These are phyloP conservation scores for Calonectria hawksworthii DNA, from an alignment of 2,329 filamentous ascomycete genomes.

Conservation along the genomic window DNA sequence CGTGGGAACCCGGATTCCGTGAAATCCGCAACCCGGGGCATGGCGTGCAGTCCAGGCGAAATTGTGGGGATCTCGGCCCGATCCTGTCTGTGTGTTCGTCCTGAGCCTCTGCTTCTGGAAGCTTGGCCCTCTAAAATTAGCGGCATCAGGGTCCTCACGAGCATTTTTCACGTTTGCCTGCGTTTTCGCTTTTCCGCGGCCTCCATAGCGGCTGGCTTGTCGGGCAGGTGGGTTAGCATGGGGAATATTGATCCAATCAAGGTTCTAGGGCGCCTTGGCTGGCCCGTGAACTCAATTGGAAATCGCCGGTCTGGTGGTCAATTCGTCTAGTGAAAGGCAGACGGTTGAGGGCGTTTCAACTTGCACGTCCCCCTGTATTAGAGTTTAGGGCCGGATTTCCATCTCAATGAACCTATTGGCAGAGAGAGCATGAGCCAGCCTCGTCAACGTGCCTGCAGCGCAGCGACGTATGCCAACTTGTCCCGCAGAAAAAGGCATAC, in stretches of 20 bases:
- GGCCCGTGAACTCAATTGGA: not conserved
- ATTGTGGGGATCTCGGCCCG: not conserved
- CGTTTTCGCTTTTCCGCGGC: not conserved
- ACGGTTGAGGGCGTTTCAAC: not conserved
- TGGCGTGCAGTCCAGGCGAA: not conserved
- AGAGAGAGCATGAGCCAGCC: not conserved
- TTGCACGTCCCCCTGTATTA: not conserved
- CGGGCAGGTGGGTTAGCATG: not conserved
- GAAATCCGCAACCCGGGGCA: not conserved
- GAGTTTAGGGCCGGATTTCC: not conserved
- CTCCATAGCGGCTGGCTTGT: not conserved
- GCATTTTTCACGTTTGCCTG: not conserved
- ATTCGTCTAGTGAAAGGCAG: not conserved
- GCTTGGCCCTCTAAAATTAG: constrained; percentile 8
- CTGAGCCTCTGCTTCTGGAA: not conserved
- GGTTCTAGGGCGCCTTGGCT: not conserved
- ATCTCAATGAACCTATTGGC: not conserved
- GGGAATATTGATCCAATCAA: not conserved
- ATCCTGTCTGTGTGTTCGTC: not conserved
- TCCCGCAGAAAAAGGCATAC: not conserved
- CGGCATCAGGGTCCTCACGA: not conserved
- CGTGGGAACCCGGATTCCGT: not conserved
- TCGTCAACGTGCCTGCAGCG: not conserved
- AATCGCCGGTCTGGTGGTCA: not conserved
- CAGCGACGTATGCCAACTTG: not conserved